Evolutionary conservation across 148 eudicot genomes (phyloP), one percentile per base, ranked within the genome.

Genomic region (Rhododendron kiyosumense): DNA sequence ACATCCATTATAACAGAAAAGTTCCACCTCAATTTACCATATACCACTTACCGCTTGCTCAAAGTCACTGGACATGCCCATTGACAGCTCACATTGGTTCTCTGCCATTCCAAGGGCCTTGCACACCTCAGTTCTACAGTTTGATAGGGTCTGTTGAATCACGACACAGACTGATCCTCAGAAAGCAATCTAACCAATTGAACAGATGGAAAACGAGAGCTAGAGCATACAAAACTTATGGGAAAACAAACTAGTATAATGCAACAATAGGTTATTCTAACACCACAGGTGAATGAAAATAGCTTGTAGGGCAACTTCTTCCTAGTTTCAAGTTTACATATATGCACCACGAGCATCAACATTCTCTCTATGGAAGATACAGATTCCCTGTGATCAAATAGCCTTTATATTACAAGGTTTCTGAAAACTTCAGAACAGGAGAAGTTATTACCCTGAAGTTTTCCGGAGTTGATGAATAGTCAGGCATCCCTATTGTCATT

Each of bases 1-100:
- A 85, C 69, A 9, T 7, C 85, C 61, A 49, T 22, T 75, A 54
- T n/a, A 38, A 38, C 18, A 48, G 2, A 86, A 73, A 76, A 41
- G 52, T 38, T 69, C 57, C 22, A 59, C 36, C 59, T 61, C 17
- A 74, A 74, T 1, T 69, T 13, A 69, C 18, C 75, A 69, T 69
- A 69, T 30, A 9, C 32, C 46, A 71, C 94, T 91, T 90, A 95
- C 98, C 81, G 99, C 99, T 91, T 84, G 93, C 89, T 95, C 99
- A 87, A 93, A 97, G 92, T 97, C 98, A 61, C 95, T 92, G 26
- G 99, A 95, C 99, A 97, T 97, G 88, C 99, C 99, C 99, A 97
- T 97, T 76, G 99, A 97, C 51, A 95, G 89, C 83, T 95, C 98
- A 81, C 95, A 95, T 46, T 90, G 90, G 85, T 90, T 89, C 88